Evolutionary conservation across 2,329 filamentous ascomycete species (phyloP), one percentile per base, ranked within the genome.

Genomic region (Knufia fluminis): DNA sequence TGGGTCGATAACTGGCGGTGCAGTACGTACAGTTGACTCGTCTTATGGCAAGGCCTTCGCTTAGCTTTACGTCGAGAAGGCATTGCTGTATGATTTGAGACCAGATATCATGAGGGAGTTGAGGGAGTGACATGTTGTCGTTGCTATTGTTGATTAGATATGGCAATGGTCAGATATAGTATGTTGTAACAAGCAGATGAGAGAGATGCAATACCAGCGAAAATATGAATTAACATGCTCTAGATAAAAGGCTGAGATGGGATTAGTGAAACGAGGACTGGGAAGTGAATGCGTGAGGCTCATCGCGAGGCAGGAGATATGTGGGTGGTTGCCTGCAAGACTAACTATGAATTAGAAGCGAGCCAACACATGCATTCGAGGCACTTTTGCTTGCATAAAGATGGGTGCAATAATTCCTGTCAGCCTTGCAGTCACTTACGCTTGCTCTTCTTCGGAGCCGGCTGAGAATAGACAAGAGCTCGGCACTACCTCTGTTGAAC

Each of bases 11-110:
- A 19, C 38, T 22, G 8, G 19, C n/a, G 7, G 19, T 12, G 17
- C 3, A 14, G 8, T 16, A 40, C 40, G 10, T 43, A 33, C 23
- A n/a, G 24, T 28, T 48, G 4, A 48, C 35, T 3, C 10, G 33
- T 14, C 45, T 16, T 3, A 48, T 4, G 7, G 6, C 19, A 28
- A 48, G 45, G 9, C 33, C 8, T 40, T 28, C 45, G 19, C 10
- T 12, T 16, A 48, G 33, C 7, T 14, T 19, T 2, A 16, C 23
- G 14, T 48, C 45, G 4, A 48, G 35, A 8, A 48, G 45, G 40
- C n/a, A 48, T n/a, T 39, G 45, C n/a, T 40, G 19, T 26, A 48
- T 40, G 20, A 48, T 31, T n/a, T 48, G 19, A 2, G 45, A 26
- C 23, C 20, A 39, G 16, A 48, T 23, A 28, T 39, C 10, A 12